Conservation (phyloP, 1,139 yeast species). For the Casaregolazyma suthepensis region DNA sequence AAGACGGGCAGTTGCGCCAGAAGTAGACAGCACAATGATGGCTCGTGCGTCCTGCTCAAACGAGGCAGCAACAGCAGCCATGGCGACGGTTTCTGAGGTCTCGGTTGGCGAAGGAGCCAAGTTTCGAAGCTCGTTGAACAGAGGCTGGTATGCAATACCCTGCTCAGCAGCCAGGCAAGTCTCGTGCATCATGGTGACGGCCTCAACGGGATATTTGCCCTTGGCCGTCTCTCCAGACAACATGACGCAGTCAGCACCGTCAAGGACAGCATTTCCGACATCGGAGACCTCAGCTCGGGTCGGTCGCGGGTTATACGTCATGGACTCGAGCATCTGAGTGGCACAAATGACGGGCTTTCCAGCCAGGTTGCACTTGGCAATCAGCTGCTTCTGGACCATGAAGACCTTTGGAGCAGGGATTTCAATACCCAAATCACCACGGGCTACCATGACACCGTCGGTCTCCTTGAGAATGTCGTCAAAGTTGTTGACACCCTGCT, state of each 20-base stretch:
- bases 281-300: constrained; percentile 99
- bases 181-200: constrained; percentile 98
- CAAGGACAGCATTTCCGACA: constrained; percentile 98
- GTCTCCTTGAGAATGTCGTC: constrained; percentile 91
- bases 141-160: constrained; percentile 85
- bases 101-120: constrained; percentile 85
- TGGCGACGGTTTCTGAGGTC: constrained; percentile 94
- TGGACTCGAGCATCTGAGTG: constrained; percentile 98
- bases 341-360: constrained; percentile 99
- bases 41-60: constrained; percentile 97
- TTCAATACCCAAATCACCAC: constrained; percentile 99
- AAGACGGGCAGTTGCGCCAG: constrained; percentile 93
- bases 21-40: constrained; percentile 88
- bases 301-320: constrained; percentile 99
- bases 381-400: constrained; percentile 97
- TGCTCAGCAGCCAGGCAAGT: constrained; percentile 95
- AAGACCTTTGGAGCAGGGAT: constrained; percentile 99
- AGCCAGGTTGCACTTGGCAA: constrained; percentile 97
- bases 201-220: constrained; percentile 97
- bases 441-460: constrained; percentile 99
- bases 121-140: constrained; percentile 83
- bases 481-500: constrained; percentile 99
- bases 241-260: constrained; percentile 99
- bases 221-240: constrained; percentile 99
- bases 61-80: constrained; percentile 94